Base-by-base conservation (phyloP, 1,284 basidiomycete genomes). In the Boletus sp. region DNA sequence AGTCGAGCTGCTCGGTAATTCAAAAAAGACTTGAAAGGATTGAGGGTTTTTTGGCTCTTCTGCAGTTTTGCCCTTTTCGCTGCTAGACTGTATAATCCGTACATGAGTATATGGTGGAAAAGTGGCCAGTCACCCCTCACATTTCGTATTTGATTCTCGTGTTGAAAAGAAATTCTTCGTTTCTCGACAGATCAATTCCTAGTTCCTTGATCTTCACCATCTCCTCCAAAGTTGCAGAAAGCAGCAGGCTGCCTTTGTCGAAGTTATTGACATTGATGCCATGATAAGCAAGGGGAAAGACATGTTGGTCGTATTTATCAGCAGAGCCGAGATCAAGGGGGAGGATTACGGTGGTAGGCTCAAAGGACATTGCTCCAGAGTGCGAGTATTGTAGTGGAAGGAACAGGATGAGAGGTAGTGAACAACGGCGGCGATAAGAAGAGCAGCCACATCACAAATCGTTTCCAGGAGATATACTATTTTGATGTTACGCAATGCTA, bases 131-230 rank as follows among this genome's bases (percentile, higher is more conserved):
- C 1, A 58, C 63, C 31, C 10, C 33, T 33, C 33, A 67, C 64
- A 1, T 37, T 37, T 65, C 46, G 6, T 65, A 2, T 0, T 2
- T 13, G 19, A 52, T 1, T 38, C 52, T 66, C 7, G 66, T 61
- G 11, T 46, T 37, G 3, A 19, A 52, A 2, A 59, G 31, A 23
- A 67, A 69, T 2, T 48, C 28, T 0, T 19, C 17, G 7, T 55
- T 48, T 6, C 59, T 6, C n/a, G n/a, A n/a, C n/a, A 51, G 28
- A 51, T 59, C 52, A 17, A 55, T 21, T 1, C 48, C 58, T 27
- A 59, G 10, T 5, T 59, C 38, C 35, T 16, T 38, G 16, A 59
- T 59, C 27, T 19, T 51, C 5, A 5, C 11, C 48, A 59, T 55
- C 13, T 59, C 58, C 4, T 55, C 52, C 14, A 59, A 10, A 6